Conservation (phyloP, 306 rosid species). For the Malus asiatica region DNA sequence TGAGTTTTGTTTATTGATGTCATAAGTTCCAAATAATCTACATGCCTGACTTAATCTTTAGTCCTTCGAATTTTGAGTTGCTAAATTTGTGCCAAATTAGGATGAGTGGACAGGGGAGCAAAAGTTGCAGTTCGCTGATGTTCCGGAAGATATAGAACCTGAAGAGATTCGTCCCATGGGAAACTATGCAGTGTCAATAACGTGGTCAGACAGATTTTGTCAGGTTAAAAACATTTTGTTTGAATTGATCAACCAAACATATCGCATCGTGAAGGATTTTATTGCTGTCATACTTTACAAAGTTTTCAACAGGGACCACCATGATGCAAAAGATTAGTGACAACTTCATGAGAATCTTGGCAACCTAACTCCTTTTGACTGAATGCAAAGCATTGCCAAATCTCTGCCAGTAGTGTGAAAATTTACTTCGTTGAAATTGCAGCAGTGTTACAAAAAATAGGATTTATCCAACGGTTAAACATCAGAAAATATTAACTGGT, state of each 20-base stretch:
- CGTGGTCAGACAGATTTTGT: conserved; percentile 90
- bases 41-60: neutral
- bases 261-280: neutral
- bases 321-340: neutral
- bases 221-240: conserved; percentile 53
- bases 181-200: conserved; percentile 85
- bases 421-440: neutral
- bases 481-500: neutral
- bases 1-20: conserved; percentile 5
- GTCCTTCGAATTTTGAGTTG: conserved; percentile 17
- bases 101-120: conserved; percentile 98
- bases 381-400: neutral
- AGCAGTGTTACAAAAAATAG: neutral
- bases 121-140: conserved; percentile 70
- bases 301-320: neutral
- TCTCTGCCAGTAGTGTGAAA: neutral
- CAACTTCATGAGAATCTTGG: neutral
- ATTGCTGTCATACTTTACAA: neutral
- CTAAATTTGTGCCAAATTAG: conserved; percentile 36
- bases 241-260: neutral
- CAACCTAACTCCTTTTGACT: conserved; percentile 1
- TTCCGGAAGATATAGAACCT: conserved; percentile 84
- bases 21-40: neutral
- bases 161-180: conserved; percentile 95
- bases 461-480: neutral